Conservation (phyloP, 2,329 filamentous ascomycete species). For the Westerdykella ornata region DNA sequence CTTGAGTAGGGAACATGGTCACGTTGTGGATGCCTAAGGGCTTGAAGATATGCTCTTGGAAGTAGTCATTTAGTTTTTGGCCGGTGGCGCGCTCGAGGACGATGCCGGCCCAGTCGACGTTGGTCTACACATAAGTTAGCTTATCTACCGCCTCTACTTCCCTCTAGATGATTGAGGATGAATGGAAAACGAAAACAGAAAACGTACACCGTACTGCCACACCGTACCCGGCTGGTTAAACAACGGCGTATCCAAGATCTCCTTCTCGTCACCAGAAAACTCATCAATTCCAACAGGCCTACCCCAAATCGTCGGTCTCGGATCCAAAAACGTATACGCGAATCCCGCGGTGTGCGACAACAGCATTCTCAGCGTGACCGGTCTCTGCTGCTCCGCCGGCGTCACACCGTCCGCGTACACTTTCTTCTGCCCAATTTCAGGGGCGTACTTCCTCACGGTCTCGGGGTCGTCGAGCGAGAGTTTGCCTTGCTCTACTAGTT, state of each 20-base stretch:
- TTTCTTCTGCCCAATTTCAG: conserved; percentile 39
- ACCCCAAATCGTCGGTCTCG: conserved; percentile 38
- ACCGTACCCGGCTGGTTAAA: conserved; percentile 57
- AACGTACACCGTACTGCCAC: conserved; percentile 51
- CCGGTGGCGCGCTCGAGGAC: conserved; percentile 43
- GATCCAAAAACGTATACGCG: conserved; percentile 46
- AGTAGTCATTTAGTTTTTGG: conserved; percentile 41
- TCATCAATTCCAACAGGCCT: conserved; percentile 51
- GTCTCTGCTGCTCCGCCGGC: conserved; percentile 34
- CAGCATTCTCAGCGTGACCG: conserved; percentile 48
- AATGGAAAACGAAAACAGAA: neutral
- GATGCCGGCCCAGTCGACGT: conserved; percentile 47
- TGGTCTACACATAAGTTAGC: conserved; percentile 35
- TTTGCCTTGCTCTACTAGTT: conserved; percentile 35
- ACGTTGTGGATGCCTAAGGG: conserved; percentile 46
- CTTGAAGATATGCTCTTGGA: conserved; percentile 42
- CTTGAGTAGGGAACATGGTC: conserved; percentile 51
- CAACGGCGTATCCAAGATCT: conserved; percentile 48
- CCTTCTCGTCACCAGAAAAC: conserved; percentile 49
- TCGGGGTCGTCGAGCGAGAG: conserved; percentile 32
- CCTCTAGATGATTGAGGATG: neutral
- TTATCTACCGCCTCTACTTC: neutral
- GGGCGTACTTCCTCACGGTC: conserved; percentile 25
- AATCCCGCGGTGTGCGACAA: conserved; percentile 47
- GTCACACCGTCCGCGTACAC: conserved; percentile 33